Evolutionary conservation across 139 green algal genomes (phyloP).

Genomic region (Chlamydomonas eustigma): DNA sequence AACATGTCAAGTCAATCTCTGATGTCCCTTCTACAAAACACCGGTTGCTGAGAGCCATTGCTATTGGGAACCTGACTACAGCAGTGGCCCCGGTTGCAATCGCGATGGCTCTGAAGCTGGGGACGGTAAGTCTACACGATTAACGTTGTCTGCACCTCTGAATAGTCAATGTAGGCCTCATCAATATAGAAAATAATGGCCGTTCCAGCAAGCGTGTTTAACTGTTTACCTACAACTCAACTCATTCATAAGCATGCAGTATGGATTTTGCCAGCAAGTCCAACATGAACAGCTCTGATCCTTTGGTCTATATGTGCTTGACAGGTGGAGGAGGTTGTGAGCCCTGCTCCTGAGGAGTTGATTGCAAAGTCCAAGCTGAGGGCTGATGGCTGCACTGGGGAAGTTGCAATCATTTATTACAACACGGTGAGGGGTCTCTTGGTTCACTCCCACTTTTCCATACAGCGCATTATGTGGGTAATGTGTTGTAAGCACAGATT

Average conservation of each 20-base stretch:
- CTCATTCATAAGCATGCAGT: too few species aligned
- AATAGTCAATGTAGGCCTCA: too few species aligned
- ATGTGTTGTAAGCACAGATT: background rate
- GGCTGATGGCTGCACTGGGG: slow-evolving; percentile 73
- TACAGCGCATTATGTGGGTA: background rate
- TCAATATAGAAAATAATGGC: too few species aligned
- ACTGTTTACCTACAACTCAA: too few species aligned
- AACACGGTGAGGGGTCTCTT: slow-evolving; percentile 43
- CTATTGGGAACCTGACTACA: slow-evolving; percentile 58
- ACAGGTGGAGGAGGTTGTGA: slow-evolving; percentile 56
- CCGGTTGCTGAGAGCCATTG: slow-evolving; percentile 64
- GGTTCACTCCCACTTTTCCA: too few species aligned
- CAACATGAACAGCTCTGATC: too few species aligned
- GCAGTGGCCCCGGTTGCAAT: slow-evolving; percentile 29
- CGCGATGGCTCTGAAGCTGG: slow-evolving; percentile 27
- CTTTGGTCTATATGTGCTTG: too few species aligned
- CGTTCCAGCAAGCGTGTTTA: too few species aligned
- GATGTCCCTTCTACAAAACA: slow-evolving; percentile 51
- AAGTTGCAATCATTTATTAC: slow-evolving; percentile 60
- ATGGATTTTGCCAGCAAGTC: too few species aligned
- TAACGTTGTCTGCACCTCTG: too few species aligned
- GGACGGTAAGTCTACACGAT: background rate
- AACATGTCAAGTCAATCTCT: too few species aligned
- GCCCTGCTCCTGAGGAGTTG: slow-evolving; percentile 43
- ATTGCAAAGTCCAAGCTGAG: slow-evolving; percentile 46